phyloP scores from a whole-genome alignment of 768 basidiomycete genomes.

The Amanita exitialis region DNA sequence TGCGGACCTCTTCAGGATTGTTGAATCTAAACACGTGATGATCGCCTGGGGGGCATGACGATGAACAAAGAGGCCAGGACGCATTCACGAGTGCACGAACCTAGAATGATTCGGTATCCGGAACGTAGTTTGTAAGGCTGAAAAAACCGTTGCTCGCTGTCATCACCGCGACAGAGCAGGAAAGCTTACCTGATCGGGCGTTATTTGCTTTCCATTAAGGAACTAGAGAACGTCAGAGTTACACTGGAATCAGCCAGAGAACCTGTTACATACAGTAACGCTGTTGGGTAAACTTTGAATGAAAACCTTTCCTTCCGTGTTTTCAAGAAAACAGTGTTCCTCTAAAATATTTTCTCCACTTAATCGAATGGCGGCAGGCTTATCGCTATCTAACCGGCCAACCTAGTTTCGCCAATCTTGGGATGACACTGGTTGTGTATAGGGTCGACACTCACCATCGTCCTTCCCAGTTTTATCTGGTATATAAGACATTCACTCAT shows the following conservation, averaged over 20 bases:
- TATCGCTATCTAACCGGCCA: slow-evolving; percentile 78
- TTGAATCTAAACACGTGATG: slow-evolving; percentile 98
- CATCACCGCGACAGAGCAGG: background rate
- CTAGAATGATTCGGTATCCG: slow-evolving; percentile 94
- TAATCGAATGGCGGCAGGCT: slow-evolving; percentile 79
- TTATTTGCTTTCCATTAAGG: slow-evolving; percentile 86
- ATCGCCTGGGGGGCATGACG: slow-evolving; percentile 40
- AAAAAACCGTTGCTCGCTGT: background rate
- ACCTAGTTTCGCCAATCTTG: slow-evolving; percentile 34
- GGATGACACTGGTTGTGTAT: slow-evolving; percentile 1
- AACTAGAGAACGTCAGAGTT: slow-evolving; percentile 39
- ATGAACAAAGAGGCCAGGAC: slow-evolving; percentile 5
- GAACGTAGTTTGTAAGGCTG: slow-evolving; percentile 80
- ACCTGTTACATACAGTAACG: slow-evolving; percentile 56
- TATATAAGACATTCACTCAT: slow-evolving; percentile 96
- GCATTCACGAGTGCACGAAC: slow-evolving; percentile 30
- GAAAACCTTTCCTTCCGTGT: slow-evolving; percentile 74
- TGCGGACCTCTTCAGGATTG: slow-evolving; percentile 90
- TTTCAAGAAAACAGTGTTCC: slow-evolving; percentile 91
- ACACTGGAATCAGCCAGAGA: slow-evolving; percentile 6
- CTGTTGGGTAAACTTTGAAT: slow-evolving; percentile 73
- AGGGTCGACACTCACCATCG: slow-evolving; percentile 40
- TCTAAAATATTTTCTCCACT: slow-evolving; percentile 88
- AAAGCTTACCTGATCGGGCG: slow-evolving; percentile 57
- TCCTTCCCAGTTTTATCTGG: slow-evolving; percentile 81